These are phyloP conservation scores for Tricholoma saponaceum DNA, from an alignment of 768 basidiomycete species.

Conservation along the genomic window DNA sequence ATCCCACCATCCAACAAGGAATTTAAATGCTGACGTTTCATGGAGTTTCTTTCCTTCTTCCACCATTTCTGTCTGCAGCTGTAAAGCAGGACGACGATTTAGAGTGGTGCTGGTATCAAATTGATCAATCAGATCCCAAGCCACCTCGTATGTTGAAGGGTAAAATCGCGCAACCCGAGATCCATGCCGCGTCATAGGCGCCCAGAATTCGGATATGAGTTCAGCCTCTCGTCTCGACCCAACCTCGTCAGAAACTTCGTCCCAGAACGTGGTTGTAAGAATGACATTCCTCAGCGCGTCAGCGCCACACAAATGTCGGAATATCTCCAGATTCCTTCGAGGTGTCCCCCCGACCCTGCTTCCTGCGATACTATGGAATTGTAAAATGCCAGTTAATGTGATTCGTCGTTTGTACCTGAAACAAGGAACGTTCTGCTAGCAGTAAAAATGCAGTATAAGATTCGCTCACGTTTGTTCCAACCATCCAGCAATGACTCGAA, in stretches of 20 bases:
- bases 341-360: neutral
- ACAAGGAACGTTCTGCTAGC: neutral
- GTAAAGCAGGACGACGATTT: neutral
- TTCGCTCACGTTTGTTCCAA: slow-evolving; percentile 19
- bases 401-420: neutral
- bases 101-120: neutral
- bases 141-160: neutral
- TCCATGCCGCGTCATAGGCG: neutral
- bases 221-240: neutral
- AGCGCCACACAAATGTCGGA: neutral
- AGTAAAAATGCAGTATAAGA: neutral
- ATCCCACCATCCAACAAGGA: neutral
- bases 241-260: neutral
- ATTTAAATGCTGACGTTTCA: neutral
- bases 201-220: neutral
- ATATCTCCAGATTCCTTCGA: neutral
- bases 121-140: neutral
- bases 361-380: neutral
- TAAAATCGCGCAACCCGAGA: neutral
- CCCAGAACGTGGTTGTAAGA: neutral
- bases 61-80: neutral
- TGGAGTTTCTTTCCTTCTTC: neutral
- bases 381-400: neutral
- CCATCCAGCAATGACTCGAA: slow-evolving; percentile 21
- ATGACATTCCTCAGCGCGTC: neutral